Conservation (phyloP, 2,329 filamentous ascomycete species). For the Fusarium tuaranense region DNA sequence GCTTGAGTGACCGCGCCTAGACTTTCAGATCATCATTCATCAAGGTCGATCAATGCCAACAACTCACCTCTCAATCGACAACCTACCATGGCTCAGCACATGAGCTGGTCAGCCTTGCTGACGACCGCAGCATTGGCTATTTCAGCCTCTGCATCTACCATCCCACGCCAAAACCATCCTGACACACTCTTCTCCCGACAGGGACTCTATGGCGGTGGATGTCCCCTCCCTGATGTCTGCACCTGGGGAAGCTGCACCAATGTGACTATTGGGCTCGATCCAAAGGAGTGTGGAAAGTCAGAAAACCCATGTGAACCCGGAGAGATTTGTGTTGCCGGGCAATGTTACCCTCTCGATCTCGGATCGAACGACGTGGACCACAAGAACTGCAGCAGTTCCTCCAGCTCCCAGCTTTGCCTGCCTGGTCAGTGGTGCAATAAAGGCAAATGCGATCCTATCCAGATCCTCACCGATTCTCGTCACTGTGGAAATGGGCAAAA, state of each 20-base stretch:
- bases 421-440: constrained; percentile 34
- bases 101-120: constrained; percentile 22
- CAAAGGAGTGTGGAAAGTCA: constrained; percentile 17
- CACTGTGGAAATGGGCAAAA: constrained; percentile 8
- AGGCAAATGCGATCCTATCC: constrained; percentile 25
- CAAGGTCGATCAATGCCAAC: constrained; percentile 22
- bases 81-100: constrained; percentile 18
- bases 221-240: constrained; percentile 28
- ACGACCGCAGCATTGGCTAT: constrained; percentile 2
- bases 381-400: constrained; percentile 10
- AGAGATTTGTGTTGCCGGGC: constrained; percentile 31
- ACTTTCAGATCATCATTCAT: background rate
- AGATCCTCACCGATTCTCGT: constrained; percentile 24
- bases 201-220: constrained; percentile 29
- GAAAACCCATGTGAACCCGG: constrained; percentile 29
- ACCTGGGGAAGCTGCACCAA: constrained; percentile 33
- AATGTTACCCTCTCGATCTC: constrained; percentile 25
- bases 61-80: background rate
- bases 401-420: constrained; percentile 1
- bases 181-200: constrained; percentile 6
- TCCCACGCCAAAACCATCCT: background rate
- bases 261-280: constrained; percentile 30
- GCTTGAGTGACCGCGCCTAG: constrained; percentile 1
- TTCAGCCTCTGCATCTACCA: background rate
- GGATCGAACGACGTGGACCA: background rate